Base-by-base conservation (phyloP, 202 grass and related monocot species). In the Musa balbisiana region DNA sequence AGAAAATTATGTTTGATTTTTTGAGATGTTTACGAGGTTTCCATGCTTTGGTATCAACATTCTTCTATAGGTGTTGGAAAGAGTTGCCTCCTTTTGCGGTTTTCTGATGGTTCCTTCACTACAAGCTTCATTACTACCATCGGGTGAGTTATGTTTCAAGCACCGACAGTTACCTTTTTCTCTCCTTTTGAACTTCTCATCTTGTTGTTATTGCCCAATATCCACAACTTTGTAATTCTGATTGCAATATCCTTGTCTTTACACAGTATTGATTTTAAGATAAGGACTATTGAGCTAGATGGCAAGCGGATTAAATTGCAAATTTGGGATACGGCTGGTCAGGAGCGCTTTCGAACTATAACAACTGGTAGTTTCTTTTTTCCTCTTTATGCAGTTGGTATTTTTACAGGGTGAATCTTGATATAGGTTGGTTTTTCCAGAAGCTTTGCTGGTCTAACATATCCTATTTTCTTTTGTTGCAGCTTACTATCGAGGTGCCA, bases 91-190 rank as follows among this genome's bases (percentile, higher is more conserved):
- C 93, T 97, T 11, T 85, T 97, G 83, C 83, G 90, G 53, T 97
- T 97, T 76, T 97, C 93, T 54, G 93, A 93, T 87, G 93, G 93
- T 63, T 97, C 93, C 68, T 97, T 97, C 83, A 97, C 93, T 2
- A 97, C 93, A 64, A 97, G 93, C 69, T 97, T 97, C 79, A 97
- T 97, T 64, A 97, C 93, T 70, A 97, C 93, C 67, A 97, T 97
- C 52, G 93, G 93, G 93, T 93, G 77, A 29, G 81, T 80, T 23
- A 55, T 78, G 52, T 43, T 56, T 56, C 52, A 65, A 64, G 6
- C 63, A 62, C 49, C 79, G 77, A 43, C 10, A 55, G 49, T 77
- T 33, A 43, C 26, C 2, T 23, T 15, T 73, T 9, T 51, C 51
- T 51, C 8, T 66, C 8, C 2, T 54, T 79, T 62, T 8, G 80